Evolutionary conservation across 2,329 filamentous ascomycete species (phyloP).

Genomic region (Pyrenochaeta sp.): DNA sequence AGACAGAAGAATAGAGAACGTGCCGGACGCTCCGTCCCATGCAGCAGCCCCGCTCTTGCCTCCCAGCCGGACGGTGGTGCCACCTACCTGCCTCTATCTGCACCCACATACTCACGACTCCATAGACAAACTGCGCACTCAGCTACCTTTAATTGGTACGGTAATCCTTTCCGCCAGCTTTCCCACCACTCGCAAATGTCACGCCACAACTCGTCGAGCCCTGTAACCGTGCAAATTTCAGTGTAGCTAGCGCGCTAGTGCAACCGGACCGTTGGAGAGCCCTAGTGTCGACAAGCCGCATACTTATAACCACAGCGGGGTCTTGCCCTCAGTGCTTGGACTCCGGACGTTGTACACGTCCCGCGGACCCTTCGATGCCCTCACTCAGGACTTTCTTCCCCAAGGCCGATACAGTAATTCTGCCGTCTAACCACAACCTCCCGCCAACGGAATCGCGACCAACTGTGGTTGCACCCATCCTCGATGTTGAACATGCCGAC

Average conservation of each 20-base stretch:
- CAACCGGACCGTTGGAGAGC: background rate
- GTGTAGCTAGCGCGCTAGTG: background rate
- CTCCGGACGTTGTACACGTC: background rate
- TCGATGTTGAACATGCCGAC: conserved; percentile 31
- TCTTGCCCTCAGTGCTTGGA: conserved; percentile 7
- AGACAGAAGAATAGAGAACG: too few relatives aligned
- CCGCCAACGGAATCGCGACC: conserved; percentile 28
- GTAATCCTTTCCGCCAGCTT: background rate
- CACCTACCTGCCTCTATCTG: too few relatives aligned
- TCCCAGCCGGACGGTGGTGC: too few relatives aligned
- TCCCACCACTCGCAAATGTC: background rate
- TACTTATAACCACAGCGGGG: background rate
- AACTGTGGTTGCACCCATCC: conserved; percentile 28
- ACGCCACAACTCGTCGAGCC: background rate
- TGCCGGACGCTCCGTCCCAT: too few relatives aligned
- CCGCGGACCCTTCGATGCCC: conserved; percentile 19
- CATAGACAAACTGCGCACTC: too few relatives aligned
- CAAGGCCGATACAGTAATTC: conserved; percentile 36
- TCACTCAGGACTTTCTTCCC: conserved; percentile 32
- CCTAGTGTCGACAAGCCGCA: background rate
- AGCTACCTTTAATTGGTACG: background rate
- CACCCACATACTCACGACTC: too few relatives aligned
- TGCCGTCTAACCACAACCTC: conserved; percentile 27
- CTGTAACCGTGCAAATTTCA: background rate
- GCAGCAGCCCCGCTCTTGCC: too few relatives aligned